Conservation (phyloP, 306 rosid species). For the Herpetospermum pedunculosum region DNA sequence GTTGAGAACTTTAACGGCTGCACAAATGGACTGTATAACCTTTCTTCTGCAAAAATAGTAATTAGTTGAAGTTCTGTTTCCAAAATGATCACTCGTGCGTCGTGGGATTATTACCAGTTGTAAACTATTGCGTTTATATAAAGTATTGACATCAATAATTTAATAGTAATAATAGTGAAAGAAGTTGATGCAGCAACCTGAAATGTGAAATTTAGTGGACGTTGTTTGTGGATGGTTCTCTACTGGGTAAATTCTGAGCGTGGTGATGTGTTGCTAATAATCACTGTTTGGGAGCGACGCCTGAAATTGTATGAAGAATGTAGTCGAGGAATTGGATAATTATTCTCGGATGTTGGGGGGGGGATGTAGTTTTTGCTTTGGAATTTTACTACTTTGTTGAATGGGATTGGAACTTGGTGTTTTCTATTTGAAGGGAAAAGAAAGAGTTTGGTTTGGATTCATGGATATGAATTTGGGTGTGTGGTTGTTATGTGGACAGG, state of each 20-base stretch:
- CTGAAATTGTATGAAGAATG: constrained; percentile 33
- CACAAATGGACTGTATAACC: not conserved
- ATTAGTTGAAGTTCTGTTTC: not conserved
- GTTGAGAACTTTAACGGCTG: not conserved
- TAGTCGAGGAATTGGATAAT: constrained; percentile 27
- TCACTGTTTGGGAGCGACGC: constrained; percentile 22
- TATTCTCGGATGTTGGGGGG: constrained; percentile 40
- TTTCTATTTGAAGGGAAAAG: constrained; percentile 64
- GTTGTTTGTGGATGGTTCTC: not conserved
- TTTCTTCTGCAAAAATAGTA: too few relatives aligned
- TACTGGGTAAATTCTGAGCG: not conserved
- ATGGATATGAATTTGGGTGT: constrained; percentile 73
- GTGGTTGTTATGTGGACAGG: constrained; percentile 99
- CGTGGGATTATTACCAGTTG: not conserved
- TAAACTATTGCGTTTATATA: not conserved
- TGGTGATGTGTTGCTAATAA: constrained; percentile 19
- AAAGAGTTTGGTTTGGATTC: constrained; percentile 60
- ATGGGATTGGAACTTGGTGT: constrained; percentile 39
- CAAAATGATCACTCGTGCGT: not conserved
- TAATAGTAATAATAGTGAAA: not conserved
- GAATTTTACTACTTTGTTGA: constrained; percentile 41
- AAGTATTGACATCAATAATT: not conserved
- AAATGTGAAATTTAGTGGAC: not conserved
- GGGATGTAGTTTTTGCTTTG: constrained; percentile 32
- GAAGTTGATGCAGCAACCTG: constrained; percentile 20